Evolutionary conservation across 495 filamentous ascomycete species (phyloP).

Genomic region (Aspergillus bertholletiae): DNA sequence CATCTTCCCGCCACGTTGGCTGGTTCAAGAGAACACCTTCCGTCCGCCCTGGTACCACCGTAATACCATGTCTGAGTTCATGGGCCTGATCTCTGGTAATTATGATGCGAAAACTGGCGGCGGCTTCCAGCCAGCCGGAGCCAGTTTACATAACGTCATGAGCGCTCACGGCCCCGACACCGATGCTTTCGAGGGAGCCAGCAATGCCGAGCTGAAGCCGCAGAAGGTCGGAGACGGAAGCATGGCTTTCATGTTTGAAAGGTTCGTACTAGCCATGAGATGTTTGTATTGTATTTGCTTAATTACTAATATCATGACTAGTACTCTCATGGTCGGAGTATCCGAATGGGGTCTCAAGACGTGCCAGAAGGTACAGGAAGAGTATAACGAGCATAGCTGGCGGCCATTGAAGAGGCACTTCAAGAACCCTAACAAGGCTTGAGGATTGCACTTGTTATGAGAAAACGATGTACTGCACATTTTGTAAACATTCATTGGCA

Average conservation of each 20-base stretch:
- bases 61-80: constrained; percentile 71
- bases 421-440: constrained; percentile 51
- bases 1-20: constrained; percentile 80
- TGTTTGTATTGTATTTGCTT: neutral
- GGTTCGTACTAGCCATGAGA: constrained; percentile 27
- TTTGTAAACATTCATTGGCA: neutral
- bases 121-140: constrained; percentile 60
- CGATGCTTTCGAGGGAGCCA: constrained; percentile 54
- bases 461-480: neutral
- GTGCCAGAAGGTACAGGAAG: constrained; percentile 79
- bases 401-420: constrained; percentile 74
- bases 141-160: constrained; percentile 63
- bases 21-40: constrained; percentile 74
- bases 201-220: constrained; percentile 54
- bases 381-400: constrained; percentile 87
- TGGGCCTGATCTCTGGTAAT: constrained; percentile 56
- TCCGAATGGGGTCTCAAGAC: constrained; percentile 86
- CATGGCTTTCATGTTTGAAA: constrained; percentile 70
- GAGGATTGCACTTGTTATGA: neutral
- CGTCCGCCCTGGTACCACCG: constrained; percentile 82
- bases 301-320: constrained; percentile 37
- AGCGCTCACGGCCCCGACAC: constrained; percentile 60
- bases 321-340: constrained; percentile 81
- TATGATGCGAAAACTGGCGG: constrained; percentile 65
- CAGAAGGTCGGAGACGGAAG: constrained; percentile 59